Conservation (phyloP, 805 yeast species). For the Saccharomyces cerevisiae region DNA sequence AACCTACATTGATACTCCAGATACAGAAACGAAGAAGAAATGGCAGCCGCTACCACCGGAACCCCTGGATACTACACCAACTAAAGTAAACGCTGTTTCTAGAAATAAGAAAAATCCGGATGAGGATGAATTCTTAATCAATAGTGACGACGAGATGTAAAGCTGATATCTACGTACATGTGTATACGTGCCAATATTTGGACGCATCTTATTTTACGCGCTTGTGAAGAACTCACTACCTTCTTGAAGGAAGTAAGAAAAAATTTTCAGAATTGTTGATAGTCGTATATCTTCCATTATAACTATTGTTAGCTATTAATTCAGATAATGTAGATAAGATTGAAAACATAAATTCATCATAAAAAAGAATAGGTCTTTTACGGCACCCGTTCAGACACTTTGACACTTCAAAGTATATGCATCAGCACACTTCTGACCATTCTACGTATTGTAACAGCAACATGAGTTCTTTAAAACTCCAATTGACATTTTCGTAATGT, state of each 20-base stretch:
- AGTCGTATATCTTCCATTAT: constrained; percentile 8
- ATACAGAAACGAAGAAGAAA: constrained; percentile 14
- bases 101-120: constrained; percentile 7
- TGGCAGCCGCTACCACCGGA: constrained; percentile 25
- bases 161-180: neutral
- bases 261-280: constrained; percentile 2
- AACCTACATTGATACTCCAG: constrained; percentile 29
- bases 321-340: constrained; percentile 34
- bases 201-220: neutral
- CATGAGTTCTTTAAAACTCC: neutral
- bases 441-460: too few species aligned
- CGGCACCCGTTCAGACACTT: neutral
- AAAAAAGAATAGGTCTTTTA: neutral
- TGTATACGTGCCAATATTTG: neutral
- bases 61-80: constrained; percentile 22
- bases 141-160: constrained; percentile 28
- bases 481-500: neutral
- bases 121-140: constrained; percentile 26
- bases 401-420: neutral
- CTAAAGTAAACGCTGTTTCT: constrained; percentile 14
- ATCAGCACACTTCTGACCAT: neutral
- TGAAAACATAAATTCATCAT: constrained; percentile 20
- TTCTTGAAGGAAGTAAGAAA: neutral
- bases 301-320: constrained; percentile 17
- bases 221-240: neutral